These are phyloP conservation scores for Penicillium sp. DNA, from an alignment of 2,329 filamentous ascomycete genomes.

Conservation along the genomic window DNA sequence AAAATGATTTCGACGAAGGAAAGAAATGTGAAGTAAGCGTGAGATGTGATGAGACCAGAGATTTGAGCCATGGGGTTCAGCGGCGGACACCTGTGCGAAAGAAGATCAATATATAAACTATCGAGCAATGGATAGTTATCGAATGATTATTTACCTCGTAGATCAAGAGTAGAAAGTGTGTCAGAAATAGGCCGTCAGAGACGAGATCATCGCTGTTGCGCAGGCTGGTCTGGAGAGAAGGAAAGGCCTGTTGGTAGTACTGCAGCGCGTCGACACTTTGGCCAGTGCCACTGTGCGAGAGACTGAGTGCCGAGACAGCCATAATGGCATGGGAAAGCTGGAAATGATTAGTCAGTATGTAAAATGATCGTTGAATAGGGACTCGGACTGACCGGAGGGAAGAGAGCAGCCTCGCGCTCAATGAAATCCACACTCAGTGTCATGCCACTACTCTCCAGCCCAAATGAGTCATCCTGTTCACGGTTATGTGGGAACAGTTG, in stretches of 20 bases:
- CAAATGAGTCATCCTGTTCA: conserved; percentile 18
- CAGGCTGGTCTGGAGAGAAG: conserved; percentile 47
- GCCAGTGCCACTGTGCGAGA: conserved; percentile 48
- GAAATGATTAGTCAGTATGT: conserved; percentile 21
- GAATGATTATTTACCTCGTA: conserved; percentile 51
- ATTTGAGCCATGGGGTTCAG: conserved; percentile 47
- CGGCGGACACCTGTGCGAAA: conserved; percentile 44
- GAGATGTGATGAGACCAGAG: conserved; percentile 58
- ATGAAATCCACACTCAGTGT: conserved; percentile 44
- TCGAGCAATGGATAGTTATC: conserved; percentile 1
- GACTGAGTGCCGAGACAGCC: conserved; percentile 56
- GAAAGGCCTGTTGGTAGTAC: conserved; percentile 56
- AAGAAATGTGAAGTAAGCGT: conserved; percentile 51
- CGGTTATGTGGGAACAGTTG: conserved; percentile 37
- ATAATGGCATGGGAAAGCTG: conserved; percentile 59
- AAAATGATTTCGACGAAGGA: conserved; percentile 48
- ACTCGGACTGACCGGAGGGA: conserved; percentile 50
- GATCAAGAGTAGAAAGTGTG: conserved; percentile 58
- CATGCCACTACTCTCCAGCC: conserved; percentile 19
- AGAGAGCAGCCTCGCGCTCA: conserved; percentile 49
- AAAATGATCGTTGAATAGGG: neutral
- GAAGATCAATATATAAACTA: conserved; percentile 13
- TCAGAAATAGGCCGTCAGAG: conserved; percentile 57
- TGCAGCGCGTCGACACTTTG: conserved; percentile 52
- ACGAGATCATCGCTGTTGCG: conserved; percentile 52